Conservation (phyloP, 208 protist species). For the Crithidia bombi region DNA sequence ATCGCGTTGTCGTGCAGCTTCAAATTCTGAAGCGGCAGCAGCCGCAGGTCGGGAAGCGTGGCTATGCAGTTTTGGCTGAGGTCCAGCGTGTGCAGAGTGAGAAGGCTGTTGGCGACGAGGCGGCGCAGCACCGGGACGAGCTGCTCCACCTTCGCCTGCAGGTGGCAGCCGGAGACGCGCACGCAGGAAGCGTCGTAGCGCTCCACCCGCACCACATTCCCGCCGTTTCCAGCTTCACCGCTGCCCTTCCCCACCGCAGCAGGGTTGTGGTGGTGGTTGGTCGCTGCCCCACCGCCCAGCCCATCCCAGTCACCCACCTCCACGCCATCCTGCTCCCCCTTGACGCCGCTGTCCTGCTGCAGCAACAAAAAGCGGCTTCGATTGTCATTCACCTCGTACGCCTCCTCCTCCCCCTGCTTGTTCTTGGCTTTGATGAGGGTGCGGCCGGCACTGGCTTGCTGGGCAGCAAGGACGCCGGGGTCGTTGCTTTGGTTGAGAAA, state of each 20-base stretch:
- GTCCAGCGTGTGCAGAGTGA: constrained; percentile 79
- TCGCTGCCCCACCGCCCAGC: background rate
- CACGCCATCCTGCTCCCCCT: background rate
- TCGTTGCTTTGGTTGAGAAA: constrained; percentile 81
- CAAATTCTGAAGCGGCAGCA: constrained; percentile 76
- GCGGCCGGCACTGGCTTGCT: constrained; percentile 26
- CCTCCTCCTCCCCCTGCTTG: constrained; percentile 88
- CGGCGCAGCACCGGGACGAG: constrained; percentile 71
- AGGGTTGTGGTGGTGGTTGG: no score
- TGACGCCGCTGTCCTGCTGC: constrained; percentile 17
- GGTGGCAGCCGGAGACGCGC: constrained; percentile 68
- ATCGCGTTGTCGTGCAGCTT: constrained; percentile 82
- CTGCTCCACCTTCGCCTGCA: constrained; percentile 51
- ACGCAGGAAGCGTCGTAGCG: constrained; percentile 73
- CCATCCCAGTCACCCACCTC: constrained; percentile 11
- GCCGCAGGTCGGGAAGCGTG: constrained; percentile 59
- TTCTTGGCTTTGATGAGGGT: constrained; percentile 88
- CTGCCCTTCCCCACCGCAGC: background rate
- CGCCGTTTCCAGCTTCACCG: background rate
- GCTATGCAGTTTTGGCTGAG: constrained; percentile 76
- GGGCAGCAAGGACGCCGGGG: constrained; percentile 24
- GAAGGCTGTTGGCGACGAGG: constrained; percentile 72
- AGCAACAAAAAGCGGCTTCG: constrained; percentile 51
- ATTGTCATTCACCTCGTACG: constrained; percentile 80
- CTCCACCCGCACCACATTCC: constrained; percentile 1